phyloP scores from a whole-genome alignment of 768 basidiomycete genomes.

The Lactarius trivialis region DNA sequence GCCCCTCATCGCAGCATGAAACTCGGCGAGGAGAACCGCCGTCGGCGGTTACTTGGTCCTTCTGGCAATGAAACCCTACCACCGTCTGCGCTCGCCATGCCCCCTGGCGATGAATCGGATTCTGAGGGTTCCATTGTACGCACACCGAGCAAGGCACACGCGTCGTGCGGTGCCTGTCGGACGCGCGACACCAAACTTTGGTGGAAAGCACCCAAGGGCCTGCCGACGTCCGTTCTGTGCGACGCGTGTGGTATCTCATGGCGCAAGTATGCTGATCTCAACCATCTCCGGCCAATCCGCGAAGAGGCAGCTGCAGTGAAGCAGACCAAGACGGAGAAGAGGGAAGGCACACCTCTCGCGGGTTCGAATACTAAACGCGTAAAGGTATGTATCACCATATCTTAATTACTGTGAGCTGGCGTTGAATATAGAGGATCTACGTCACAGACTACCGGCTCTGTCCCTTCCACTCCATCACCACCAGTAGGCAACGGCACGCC shows the following conservation, averaged over 20 bases:
- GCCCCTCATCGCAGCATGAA: conserved; percentile 40
- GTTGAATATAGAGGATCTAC: not conserved
- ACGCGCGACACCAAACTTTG: conserved; percentile 72
- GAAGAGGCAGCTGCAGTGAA: conserved; percentile 52
- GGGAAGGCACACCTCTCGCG: conserved; percentile 54
- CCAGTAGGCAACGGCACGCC: conserved; percentile 32
- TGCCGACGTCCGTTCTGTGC: conserved; percentile 73
- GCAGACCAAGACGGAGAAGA: conserved; percentile 38
- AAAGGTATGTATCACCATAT: conserved; percentile 38
- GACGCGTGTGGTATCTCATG: conserved; percentile 82
- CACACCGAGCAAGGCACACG: conserved; percentile 45
- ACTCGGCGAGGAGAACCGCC: conserved; percentile 58
- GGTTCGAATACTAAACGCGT: conserved; percentile 55
- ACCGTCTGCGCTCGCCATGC: not conserved
- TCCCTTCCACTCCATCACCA: conserved; percentile 62
- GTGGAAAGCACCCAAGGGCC: conserved; percentile 91
- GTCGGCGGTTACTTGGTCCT: conserved; percentile 14
- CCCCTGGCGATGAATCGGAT: conserved; percentile 36
- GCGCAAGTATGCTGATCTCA: conserved; percentile 90
- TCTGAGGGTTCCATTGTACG: conserved; percentile 74
- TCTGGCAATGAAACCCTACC: conserved; percentile 1
- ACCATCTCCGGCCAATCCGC: conserved; percentile 55
- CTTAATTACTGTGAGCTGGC: not conserved
- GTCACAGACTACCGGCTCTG: conserved; percentile 38
- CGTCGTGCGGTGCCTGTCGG: conserved; percentile 76